A percentile compares a stretch with the other conserved stretches of the same genome.
phyloP scores from a whole-genome alignment of 768 basidiomycete genomes.

The Xerocomus potaroensis region DNA sequence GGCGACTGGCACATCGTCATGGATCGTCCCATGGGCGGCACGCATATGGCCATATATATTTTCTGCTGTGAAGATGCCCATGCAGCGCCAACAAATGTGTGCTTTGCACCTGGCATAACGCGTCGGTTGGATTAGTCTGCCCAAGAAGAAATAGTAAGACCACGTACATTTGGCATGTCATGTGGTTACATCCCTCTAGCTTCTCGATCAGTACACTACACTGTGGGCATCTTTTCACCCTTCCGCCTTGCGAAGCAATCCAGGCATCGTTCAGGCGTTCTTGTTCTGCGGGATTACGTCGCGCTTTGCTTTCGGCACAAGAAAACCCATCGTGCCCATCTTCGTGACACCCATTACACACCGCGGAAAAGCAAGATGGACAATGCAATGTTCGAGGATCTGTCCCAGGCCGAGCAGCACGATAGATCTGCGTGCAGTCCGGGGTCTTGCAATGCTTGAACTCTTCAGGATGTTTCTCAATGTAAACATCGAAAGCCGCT shows the following conservation, averaged over 20 bases:
- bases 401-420: conserved; percentile 40
- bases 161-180: conserved; percentile 52
- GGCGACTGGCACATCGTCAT: conserved; percentile 12
- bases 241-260: conserved; percentile 46
- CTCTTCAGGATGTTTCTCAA: conserved; percentile 54
- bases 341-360: conserved; percentile 60
- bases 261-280: conserved; percentile 53
- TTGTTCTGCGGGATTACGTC: conserved; percentile 42
- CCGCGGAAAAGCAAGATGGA: conserved; percentile 60
- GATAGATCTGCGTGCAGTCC: conserved; percentile 72
- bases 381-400: conserved; percentile 46
- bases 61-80: conserved; percentile 34
- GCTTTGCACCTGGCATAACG: conserved; percentile 53
- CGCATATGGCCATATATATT: conserved; percentile 40
- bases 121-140: no score
- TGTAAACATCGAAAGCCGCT: conserved; percentile 53
- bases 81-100: conserved; percentile 73
- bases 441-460: conserved; percentile 75
- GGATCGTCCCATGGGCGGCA: conserved; percentile 28
- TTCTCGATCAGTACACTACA: conserved; percentile 70
- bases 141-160: neutral
- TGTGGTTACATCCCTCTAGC: conserved; percentile 72
- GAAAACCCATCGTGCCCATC: conserved; percentile 58
- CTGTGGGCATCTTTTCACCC: conserved; percentile 69
- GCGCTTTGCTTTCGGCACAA: conserved; percentile 43